phyloP scores from a whole-genome alignment of 1,139 yeast genomes.

The Suhomyces atakaporum region DNA sequence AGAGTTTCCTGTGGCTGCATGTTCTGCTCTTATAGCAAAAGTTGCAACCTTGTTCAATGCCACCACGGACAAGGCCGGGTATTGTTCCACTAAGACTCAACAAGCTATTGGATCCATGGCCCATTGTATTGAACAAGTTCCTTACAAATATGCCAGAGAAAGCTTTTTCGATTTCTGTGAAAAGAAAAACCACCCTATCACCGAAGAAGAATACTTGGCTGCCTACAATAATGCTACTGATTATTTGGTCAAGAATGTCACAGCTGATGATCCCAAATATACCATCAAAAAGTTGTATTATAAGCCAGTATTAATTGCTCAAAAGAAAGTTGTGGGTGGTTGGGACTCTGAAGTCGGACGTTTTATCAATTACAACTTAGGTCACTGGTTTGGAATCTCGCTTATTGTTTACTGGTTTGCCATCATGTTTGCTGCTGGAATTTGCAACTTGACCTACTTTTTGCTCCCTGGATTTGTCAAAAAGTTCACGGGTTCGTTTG shows the following conservation, averaged over 20 bases:
- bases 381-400: conserved; percentile 51
- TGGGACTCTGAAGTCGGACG: conserved; percentile 41
- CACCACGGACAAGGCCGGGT: conserved; percentile 26
- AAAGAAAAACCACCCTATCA: conserved; percentile 22
- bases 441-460: conserved; percentile 36
- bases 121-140: conserved; percentile 32
- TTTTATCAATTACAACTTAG: conserved; percentile 44
- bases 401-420: conserved; percentile 51
- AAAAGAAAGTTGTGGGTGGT: conserved; percentile 30
- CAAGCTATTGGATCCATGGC: conserved; percentile 45
- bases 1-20: conserved; percentile 23
- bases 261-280: conserved; percentile 32
- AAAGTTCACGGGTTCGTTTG: conserved; percentile 29
- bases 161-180: conserved; percentile 29
- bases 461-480: conserved; percentile 38
- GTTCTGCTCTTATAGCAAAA: conserved; percentile 30
- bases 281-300: conserved; percentile 29
- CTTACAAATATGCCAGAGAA: conserved; percentile 27
- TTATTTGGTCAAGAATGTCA: conserved; percentile 28
- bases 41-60: conserved; percentile 29
- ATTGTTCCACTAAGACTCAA: conserved; percentile 35
- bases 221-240: conserved; percentile 43
- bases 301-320: conserved; percentile 30
- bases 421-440: conserved; percentile 45
- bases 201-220: conserved; percentile 29